These are phyloP conservation scores for Santalum album DNA, from an alignment of 164 flowering plant genomes.

Conservation along the genomic window DNA sequence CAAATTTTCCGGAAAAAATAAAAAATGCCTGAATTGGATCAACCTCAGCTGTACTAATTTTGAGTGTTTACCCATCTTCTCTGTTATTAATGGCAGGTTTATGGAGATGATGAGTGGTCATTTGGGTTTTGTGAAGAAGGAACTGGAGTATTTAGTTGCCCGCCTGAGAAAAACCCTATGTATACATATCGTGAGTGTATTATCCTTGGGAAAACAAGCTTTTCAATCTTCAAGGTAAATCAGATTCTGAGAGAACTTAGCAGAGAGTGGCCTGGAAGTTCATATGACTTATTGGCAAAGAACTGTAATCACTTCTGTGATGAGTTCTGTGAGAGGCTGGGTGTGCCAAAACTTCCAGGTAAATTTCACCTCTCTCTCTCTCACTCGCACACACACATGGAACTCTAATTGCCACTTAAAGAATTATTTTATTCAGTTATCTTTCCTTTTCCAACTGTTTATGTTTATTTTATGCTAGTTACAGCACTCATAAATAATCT, in stretches of 20 bases:
- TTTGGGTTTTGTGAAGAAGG: slow-evolving; percentile 94
- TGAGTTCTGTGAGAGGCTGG: slow-evolving; percentile 81
- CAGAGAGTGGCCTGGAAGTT: slow-evolving; percentile 87
- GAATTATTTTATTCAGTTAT: background rate
- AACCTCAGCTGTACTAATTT: no score
- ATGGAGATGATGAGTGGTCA: slow-evolving; percentile 93
- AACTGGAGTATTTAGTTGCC: slow-evolving; percentile 87
- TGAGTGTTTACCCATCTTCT: no score
- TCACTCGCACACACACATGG: background rate
- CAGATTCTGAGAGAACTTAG: slow-evolving; percentile 84
- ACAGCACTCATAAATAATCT: no score
- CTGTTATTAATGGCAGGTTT: slow-evolving; percentile 40
- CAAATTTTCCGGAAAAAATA: no score
- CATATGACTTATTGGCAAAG: slow-evolving; percentile 76
- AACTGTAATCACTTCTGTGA: slow-evolving; percentile 99
- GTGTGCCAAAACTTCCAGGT: slow-evolving; percentile 95
- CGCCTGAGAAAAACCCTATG: slow-evolving; percentile 81
- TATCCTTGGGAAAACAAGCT: slow-evolving; percentile 62
- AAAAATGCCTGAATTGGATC: no score
- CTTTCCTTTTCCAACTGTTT: background rate
- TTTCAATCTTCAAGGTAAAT: slow-evolving; percentile 53
- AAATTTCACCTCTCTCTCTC: slow-evolving; percentile 5
- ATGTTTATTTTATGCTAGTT: background rate
- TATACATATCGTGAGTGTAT: slow-evolving; percentile 82
- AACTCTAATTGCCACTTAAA: background rate